Conservation (phyloP, 2,329 filamentous ascomycete species). For the Aspergillus costaricaensis region DNA sequence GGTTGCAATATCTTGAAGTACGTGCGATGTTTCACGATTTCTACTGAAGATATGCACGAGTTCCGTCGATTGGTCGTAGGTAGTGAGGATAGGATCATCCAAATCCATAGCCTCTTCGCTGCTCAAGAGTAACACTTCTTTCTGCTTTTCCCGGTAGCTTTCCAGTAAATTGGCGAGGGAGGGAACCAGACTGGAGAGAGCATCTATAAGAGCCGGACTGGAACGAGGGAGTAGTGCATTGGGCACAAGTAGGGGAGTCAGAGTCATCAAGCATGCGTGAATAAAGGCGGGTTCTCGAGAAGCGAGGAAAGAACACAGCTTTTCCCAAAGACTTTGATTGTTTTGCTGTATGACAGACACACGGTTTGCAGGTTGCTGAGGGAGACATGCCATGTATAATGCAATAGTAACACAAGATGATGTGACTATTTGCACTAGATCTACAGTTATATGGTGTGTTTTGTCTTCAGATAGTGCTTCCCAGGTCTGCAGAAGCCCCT, state of each 20-base stretch:
- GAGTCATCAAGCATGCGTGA: conserved; percentile 34
- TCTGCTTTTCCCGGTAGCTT: conserved; percentile 25
- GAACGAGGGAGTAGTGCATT: conserved; percentile 20
- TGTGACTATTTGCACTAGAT: conserved; percentile 53
- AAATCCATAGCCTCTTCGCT: conserved; percentile 46
- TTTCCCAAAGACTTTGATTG: conserved; percentile 35
- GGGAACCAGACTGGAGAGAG: conserved; percentile 29
- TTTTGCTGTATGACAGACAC: conserved; percentile 31
- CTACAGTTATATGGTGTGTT: conserved; percentile 49
- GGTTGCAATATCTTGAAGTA: conserved; percentile 36
- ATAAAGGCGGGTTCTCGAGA: conserved; percentile 30
- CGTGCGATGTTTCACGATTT: conserved; percentile 35
- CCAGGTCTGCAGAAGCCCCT: conserved; percentile 49
- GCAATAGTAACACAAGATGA: conserved; percentile 50
- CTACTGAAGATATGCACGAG: conserved; percentile 28
- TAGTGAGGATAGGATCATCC: conserved; percentile 39
- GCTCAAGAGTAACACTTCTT: conserved; percentile 11
- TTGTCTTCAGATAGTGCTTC: conserved; percentile 44
- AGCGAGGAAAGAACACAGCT: conserved; percentile 37
- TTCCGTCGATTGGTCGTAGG: conserved; percentile 24
- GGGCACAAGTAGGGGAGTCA: conserved; percentile 37
- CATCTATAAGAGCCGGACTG: conserved; percentile 23
- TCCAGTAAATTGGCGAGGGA: conserved; percentile 37
- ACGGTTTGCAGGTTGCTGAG: conserved; percentile 34
- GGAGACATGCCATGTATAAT: conserved; percentile 40